Conservation (phyloP, 75 land plant genomes). For the Isoetes taiwanensis region DNA sequence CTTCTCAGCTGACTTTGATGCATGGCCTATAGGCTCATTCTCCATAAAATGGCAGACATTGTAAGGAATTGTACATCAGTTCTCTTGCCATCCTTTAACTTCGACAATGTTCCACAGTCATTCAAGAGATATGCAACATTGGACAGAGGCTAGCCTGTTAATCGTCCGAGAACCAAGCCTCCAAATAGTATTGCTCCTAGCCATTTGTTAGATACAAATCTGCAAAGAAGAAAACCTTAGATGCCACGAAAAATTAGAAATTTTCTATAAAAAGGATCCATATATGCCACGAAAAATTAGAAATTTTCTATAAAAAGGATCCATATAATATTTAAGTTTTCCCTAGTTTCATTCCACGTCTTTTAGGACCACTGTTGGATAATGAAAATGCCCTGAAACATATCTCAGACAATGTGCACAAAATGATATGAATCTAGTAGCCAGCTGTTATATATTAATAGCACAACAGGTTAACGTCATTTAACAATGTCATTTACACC, state of each 20-base stretch:
- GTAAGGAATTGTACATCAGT: no score
- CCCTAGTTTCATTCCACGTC: no score
- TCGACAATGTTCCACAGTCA: no score
- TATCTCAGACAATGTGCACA: background rate
- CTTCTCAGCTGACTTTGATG: no score
- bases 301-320: background rate
- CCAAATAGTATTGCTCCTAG: constrained; percentile 67
- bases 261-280: background rate
- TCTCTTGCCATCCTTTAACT: no score
- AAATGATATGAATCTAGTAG: background rate
- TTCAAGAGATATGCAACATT: no score
- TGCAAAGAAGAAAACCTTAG: constrained; percentile 13
- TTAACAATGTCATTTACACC: background rate
- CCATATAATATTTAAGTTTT: no score
- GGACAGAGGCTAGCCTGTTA: no score
- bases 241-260: background rate
- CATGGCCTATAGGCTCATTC: no score
- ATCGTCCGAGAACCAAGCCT: constrained; percentile 54
- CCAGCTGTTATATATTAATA: background rate
- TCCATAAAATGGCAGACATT: no score
- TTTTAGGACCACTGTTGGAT: background rate
- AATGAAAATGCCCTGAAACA: background rate
- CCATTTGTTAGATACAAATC: constrained; percentile 93
- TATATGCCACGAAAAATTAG: background rate
- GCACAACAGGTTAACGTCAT: background rate